phyloP scores from a whole-genome alignment of 139 green algal species.

The Ettlia oleoabundans region DNA sequence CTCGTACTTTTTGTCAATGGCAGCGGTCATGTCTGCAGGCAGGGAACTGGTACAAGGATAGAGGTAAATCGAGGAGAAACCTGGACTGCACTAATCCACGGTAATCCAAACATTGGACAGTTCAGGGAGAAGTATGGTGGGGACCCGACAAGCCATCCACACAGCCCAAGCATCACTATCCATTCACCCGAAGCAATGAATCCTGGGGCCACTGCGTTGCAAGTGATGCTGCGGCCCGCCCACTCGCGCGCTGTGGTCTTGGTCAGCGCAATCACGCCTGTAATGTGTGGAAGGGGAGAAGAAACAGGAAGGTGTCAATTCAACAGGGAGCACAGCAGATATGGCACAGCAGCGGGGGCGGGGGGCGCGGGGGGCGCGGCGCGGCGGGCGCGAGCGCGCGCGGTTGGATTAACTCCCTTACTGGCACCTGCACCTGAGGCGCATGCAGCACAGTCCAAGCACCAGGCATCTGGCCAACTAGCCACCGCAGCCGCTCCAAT shows the following conservation, averaged over 20 bases:
- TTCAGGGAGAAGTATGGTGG: too few species aligned
- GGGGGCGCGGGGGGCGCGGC: too few species aligned
- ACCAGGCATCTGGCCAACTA: background rate
- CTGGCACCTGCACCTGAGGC: background rate
- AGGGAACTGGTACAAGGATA: background rate
- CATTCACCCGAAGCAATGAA: conserved; percentile 80
- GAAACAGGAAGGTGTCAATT: background rate
- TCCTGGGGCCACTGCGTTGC: conserved; percentile 88
- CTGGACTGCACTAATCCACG: too few species aligned
- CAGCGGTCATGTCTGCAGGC: conserved; percentile 78
- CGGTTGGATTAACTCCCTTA: too few species aligned
- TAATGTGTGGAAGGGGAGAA: conserved; percentile 38
- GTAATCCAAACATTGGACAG: too few species aligned
- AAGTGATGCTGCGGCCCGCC: conserved; percentile 75
- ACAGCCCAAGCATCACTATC: background rate
- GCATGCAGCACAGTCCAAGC: background rate
- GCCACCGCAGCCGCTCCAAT: background rate
- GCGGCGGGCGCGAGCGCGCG: too few species aligned
- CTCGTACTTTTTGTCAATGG: conserved; percentile 92
- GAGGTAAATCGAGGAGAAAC: too few species aligned
- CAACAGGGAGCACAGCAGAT: too few species aligned
- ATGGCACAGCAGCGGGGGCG: too few species aligned
- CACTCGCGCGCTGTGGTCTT: conserved; percentile 88
- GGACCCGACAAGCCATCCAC: too few species aligned
- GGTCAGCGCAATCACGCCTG: conserved; percentile 88